Evolutionary conservation across 305 asterid genomes (phyloP), one percentile per base, ranked within the genome.

Genomic region (Solanum aculeatissimum): DNA sequence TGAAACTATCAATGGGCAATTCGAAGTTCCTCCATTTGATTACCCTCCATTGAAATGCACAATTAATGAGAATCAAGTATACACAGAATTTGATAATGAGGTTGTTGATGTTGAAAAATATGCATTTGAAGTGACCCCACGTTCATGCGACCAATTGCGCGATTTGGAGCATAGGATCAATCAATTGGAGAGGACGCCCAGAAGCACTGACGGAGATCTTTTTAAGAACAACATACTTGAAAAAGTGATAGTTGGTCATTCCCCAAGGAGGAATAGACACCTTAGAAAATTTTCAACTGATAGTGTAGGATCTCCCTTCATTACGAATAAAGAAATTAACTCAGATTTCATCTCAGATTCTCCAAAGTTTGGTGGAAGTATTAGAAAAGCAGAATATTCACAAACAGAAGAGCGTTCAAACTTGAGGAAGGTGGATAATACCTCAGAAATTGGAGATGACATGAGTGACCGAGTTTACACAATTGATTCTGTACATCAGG

Each of bases 1-100:
- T 23, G 94, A 93, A 82, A 89, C 89, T 84, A 79, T 79, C 18
- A 97, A 91, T 70, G 92, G 89, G 57, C 93, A 89, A 43, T 83
- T 71, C 45, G 98, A 90, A 40, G 86, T 90, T 80, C 95, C 95
- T 85, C 75, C 89, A 38, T 92, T 84, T 45, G 95, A 90, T 81
- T 97, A 97, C 87, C 99, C 99, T 57, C 96, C 93, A 79, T 94
- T 97, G 83, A 94, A 86, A 89, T 92, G 97, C 92, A 94, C 89
- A 83, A 72, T 83, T 85, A 91, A 86, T 79, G 93, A 91, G 85
- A 90, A 91, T 74, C 95, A 86, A 25, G 88, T 38, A 81, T 90
- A 90, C 86, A 88, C 85, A 69, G 92, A 92, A 74, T 90, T 87
- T 29, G 97, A 92, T 21, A 94, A 88, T 86, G 98, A 91, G 69